Evolutionary conservation across 768 basidiomycete genomes (phyloP).

Genomic region (Porpolomopsis calyptriformis): DNA sequence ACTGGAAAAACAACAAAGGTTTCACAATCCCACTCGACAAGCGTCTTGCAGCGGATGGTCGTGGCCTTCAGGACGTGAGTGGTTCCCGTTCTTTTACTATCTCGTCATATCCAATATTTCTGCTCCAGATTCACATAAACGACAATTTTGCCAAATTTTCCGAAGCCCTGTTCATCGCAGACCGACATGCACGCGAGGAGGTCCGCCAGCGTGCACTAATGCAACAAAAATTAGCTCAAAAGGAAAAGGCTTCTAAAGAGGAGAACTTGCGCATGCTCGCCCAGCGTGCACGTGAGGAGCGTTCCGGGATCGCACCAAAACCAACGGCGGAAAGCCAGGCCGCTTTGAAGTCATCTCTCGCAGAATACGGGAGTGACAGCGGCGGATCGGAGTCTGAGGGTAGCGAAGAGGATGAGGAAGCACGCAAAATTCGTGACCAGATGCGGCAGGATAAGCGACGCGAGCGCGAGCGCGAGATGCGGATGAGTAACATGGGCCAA

Average conservation of each 20-base stretch:
- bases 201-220: slow-evolving; percentile 92
- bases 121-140: slow-evolving; percentile 82
- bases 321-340: slow-evolving; percentile 59
- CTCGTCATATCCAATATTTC: neutral
- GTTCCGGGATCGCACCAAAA: slow-evolving; percentile 64
- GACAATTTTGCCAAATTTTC: slow-evolving; percentile 99
- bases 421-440: slow-evolving; percentile 74
- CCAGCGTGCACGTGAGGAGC: slow-evolving; percentile 91
- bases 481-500: slow-evolving; percentile 98
- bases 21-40: slow-evolving; percentile 98
- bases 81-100: neutral
- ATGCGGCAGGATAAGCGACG: slow-evolving; percentile 88
- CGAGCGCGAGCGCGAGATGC: slow-evolving; percentile 93
- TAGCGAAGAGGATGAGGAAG: slow-evolving; percentile 71
- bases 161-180: slow-evolving; percentile 89
- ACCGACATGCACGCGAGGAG: slow-evolving; percentile 96
- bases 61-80: slow-evolving; percentile 93
- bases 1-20: slow-evolving; percentile 99
- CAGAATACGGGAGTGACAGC: slow-evolving; percentile 79
- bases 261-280: slow-evolving; percentile 90
- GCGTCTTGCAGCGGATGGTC: slow-evolving; percentile 94
- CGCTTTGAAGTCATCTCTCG: slow-evolving; percentile 65
- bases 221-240: slow-evolving; percentile 98
- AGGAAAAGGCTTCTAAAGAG: slow-evolving; percentile 95
- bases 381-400: slow-evolving; percentile 44